Conservation (phyloP, 352 stramenopile genomes). For the Pythium sp. region DNA sequence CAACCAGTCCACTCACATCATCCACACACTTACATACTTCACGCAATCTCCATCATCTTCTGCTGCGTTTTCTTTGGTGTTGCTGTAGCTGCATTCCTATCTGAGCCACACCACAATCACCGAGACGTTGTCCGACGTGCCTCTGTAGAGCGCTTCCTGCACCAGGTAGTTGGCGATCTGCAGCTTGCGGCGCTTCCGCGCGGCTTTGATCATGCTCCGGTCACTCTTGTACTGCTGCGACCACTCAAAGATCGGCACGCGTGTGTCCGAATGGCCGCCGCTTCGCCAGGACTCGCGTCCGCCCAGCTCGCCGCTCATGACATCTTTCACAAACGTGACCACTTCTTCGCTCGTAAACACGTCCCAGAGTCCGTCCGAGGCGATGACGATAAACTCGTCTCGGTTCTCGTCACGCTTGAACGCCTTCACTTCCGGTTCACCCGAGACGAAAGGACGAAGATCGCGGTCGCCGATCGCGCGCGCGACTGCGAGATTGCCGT, state of each 20-base stretch:
- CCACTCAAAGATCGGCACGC: constrained; percentile 88
- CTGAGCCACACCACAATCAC: constrained; percentile 90
- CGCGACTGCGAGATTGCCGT: constrained; percentile 90
- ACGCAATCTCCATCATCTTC: background rate
- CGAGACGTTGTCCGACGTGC: constrained; percentile 90
- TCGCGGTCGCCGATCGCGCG: constrained; percentile 90
- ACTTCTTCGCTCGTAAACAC: constrained; percentile 91
- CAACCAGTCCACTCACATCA: background rate
- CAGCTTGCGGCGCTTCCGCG: constrained; percentile 78
- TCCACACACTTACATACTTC: background rate
- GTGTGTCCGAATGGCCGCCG: constrained; percentile 75
- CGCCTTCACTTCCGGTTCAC: constrained; percentile 75
- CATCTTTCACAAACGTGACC: constrained; percentile 89
- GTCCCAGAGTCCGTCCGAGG: constrained; percentile 93
- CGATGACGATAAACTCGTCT: constrained; percentile 92
- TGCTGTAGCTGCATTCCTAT: constrained; percentile 18
- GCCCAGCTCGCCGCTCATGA: constrained; percentile 82
- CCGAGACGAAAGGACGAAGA: constrained; percentile 81
- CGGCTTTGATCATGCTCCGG: constrained; percentile 88
- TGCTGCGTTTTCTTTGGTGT: background rate
- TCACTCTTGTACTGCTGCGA: constrained; percentile 89
- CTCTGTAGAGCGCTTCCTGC: constrained; percentile 87
- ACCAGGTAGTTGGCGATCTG: constrained; percentile 92
- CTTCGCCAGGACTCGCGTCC: constrained; percentile 80
- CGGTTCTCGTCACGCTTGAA: constrained; percentile 75